Conservation (phyloP, 2,329 filamentous ascomycete species). For the Monosporascus sp. region DNA sequence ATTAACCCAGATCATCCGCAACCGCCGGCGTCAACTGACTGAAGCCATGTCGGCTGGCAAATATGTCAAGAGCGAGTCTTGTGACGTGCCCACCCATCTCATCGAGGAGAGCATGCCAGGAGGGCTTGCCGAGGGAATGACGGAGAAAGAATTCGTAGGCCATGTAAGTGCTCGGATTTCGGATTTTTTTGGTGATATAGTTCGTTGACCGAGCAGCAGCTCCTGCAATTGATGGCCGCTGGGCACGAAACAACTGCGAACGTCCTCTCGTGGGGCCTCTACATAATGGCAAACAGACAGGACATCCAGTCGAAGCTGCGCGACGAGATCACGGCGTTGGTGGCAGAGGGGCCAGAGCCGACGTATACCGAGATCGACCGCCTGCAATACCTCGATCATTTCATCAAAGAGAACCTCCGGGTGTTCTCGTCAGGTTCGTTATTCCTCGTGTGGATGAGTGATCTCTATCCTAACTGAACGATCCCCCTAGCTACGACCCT, state of each 20-base stretch:
- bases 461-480: not conserved
- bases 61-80: slow-evolving; percentile 1
- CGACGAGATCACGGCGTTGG: slow-evolving; percentile 23
- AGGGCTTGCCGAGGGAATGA: slow-evolving; percentile 9
- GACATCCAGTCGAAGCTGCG: slow-evolving; percentile 28
- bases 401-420: slow-evolving; percentile 33
- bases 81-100: slow-evolving; percentile 6
- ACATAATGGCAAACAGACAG: slow-evolving; percentile 25
- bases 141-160: slow-evolving; percentile 25
- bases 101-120: slow-evolving; percentile 6
- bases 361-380: slow-evolving; percentile 18
- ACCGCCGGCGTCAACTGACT: not conserved
- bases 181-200: not conserved
- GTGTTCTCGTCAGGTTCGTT: slow-evolving; percentile 21
- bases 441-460: not conserved
- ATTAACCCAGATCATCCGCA: slow-evolving; percentile 2
- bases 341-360: slow-evolving; percentile 19
- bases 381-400: slow-evolving; percentile 30
- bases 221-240: slow-evolving; percentile 31
- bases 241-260: slow-evolving; percentile 34
- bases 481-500: slow-evolving; percentile 14
- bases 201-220: slow-evolving; percentile 5
- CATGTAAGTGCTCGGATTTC: slow-evolving; percentile 5
- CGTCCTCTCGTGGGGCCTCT: slow-evolving; percentile 27
- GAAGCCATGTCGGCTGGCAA: not conserved